Base-by-base conservation (phyloP, 2,329 filamentous ascomycete species). In the Coniochaeta sp. region DNA sequence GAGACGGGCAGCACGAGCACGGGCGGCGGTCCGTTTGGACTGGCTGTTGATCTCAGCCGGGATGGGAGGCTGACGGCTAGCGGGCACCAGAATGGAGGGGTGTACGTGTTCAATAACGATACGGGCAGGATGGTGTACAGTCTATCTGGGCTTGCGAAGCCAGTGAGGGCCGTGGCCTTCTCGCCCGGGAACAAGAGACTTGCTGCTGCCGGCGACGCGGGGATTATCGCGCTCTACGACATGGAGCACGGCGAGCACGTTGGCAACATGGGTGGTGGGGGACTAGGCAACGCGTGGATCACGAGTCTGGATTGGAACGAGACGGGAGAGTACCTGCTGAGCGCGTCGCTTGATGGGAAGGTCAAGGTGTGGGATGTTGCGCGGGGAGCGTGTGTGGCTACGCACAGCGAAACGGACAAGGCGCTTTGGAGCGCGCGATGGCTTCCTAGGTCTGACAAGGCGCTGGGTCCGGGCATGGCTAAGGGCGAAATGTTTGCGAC, bases 331-430 rank as follows among this genome's bases (percentile, higher is more conserved):
- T 96, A 90, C 72, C 78, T 99, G 14, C 80, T 98, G 2, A 96
- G 89, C 69, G 91, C 91, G 56, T 87, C 89, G 1, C 91, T 96
- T 72, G 93, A 98, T 70, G 93, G 95, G 40, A 97, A 96, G 74
- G 91, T 90, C 62, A 97, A 96, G 75, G 90, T 98, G 33, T 99
- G 95, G 95, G 93, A 91, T 33, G 84, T 97, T 62, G 92, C 96
- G 68, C 84, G 87, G 36, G 84, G 86, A 60, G 81, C 82, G 5
- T 98, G 95, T 71, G 95, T 99, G 52, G 92, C 93, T 14, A 99
- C 95, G 11, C 91, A 96, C 71, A 93, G 89, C 61, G 93, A 98
- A 77, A 92, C 90, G 6, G 93, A 93, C 64, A 89, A 90, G 74
- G 84, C 87, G 0, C 71, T 98, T 2, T 97, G 93, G 89, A 85